These are phyloP conservation scores for Blastobotrys raffinosifermentans DNA, from an alignment of 1,139 yeast genomes.

Conservation along the genomic window DNA sequence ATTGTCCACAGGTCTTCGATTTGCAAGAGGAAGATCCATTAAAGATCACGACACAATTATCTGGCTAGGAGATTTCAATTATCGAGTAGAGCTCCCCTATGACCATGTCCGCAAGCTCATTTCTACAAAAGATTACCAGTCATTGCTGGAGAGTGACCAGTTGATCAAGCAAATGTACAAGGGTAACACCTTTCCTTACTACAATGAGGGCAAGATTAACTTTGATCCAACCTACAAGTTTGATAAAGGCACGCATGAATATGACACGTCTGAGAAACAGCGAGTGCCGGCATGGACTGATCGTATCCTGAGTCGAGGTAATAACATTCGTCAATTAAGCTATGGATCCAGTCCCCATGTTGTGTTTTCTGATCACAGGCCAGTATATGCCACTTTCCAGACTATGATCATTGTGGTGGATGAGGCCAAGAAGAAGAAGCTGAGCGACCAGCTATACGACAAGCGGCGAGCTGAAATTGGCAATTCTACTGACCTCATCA, in stretches of 20 bases:
- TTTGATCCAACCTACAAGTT: constrained; percentile 92
- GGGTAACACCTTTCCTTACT: constrained; percentile 85
- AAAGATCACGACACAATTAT: constrained; percentile 79
- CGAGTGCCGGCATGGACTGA: constrained; percentile 98
- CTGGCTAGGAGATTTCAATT: constrained; percentile 97
- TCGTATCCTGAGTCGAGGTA: constrained; percentile 54
- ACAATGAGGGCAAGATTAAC: constrained; percentile 68
- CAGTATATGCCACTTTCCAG: constrained; percentile 74
- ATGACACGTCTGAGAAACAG: constrained; percentile 87
- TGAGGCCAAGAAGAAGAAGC: constrained; percentile 50
- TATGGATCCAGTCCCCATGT: constrained; percentile 57
- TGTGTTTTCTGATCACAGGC: constrained; percentile 86
- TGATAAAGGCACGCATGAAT: constrained; percentile 76
- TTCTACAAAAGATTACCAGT: constrained; percentile 39
- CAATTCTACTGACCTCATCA: constrained; percentile 32
- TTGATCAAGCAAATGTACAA: constrained; percentile 70
- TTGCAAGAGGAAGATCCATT: constrained; percentile 62
- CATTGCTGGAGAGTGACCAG: constrained; percentile 71
- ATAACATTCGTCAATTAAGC: constrained; percentile 52
- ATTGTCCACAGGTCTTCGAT: constrained; percentile 68
- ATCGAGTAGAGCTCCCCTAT: constrained; percentile 68
- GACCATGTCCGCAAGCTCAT: constrained; percentile 65
- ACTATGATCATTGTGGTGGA: constrained; percentile 67
- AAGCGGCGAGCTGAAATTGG: constrained; percentile 36
- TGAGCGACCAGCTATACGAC: constrained; percentile 56